Base-by-base conservation (phyloP, 108 stramenopile genomes). In the Cyclostephanos invisitatus region DNA sequence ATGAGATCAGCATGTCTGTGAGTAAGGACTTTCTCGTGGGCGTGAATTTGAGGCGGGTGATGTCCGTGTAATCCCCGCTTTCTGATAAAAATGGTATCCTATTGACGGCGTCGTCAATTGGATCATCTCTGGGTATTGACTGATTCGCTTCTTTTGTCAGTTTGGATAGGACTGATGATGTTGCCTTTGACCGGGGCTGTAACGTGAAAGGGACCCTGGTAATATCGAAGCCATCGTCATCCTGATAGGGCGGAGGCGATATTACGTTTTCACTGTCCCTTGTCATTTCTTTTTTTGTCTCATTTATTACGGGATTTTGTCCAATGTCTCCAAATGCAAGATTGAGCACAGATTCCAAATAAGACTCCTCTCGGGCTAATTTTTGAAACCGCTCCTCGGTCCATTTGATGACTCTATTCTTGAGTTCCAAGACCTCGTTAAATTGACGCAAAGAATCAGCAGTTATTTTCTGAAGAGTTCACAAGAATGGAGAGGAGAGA, bases 301-400 rank as follows among this genome's bases (percentile, higher is more conserved):
- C 29, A 27, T 0, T 40, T 38, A 37, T 20, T 3, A n/a, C 17
- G 2, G 17, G 37, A 7, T 21, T 44, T 40, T 21, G 37, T 5
- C 57, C 58, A 25, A 84, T 85, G 18, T 66, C 58, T 48, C 85
- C 81, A 60, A 83, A 64, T 42, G 40, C 21, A 17, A 69, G 44
- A 75, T 83, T 78, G 58, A 91, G 62, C 42, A 91, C 77, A 37
- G 73, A 75, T 61, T 62, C 63, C 56, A 93, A 80, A 56, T 73
- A 93, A 20, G 81, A 35, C 50, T 88, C 87, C 27, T 77, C 71
- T 0, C 28, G 53, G n/a, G 66, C 71, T 58, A 75, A 58, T 44
- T 70, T 71, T 7, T 67, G 35, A n/a, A 67, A 37, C 11, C 55
- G 35, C 25, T 67, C 48, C 50, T 74, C 73, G 36, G 77, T 80